These are phyloP conservation scores for Termitomyces sp. DNA, from an alignment of 768 basidiomycete genomes.

Conservation along the genomic window DNA sequence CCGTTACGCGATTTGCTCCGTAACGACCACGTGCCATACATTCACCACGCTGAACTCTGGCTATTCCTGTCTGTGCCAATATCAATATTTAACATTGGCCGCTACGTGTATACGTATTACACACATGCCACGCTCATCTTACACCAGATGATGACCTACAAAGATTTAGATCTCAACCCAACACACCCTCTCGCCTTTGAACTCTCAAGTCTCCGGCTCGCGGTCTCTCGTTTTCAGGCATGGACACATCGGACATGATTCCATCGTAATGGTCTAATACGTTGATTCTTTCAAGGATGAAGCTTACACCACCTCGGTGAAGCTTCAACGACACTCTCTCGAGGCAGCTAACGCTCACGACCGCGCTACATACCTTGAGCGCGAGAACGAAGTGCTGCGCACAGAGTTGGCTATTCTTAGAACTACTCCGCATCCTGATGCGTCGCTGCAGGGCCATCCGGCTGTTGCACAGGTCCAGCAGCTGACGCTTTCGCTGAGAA, in stretches of 20 bases:
- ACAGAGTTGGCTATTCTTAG: constrained; percentile 54
- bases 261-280: constrained; percentile 9
- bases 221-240: constrained; percentile 47
- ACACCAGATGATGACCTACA: neutral
- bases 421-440: constrained; percentile 40
- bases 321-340: constrained; percentile 58
- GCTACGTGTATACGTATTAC: neutral
- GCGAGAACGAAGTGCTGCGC: constrained; percentile 51
- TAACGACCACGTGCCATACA: neutral
- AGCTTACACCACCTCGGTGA: constrained; percentile 57
- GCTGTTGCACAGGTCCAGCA: constrained; percentile 34
- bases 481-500: constrained; percentile 63
- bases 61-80: neutral
- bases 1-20: too few species aligned
- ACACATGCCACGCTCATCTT: neutral
- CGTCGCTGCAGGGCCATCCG: constrained; percentile 18
- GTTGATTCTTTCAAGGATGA: constrained; percentile 47
- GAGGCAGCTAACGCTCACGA: constrained; percentile 45
- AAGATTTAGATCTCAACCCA: constrained; percentile 14
- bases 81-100: neutral
- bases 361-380: constrained; percentile 42
- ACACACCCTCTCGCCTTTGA: constrained; percentile 43
- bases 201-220: constrained; percentile 37
- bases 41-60: neutral
- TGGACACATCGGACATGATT: constrained; percentile 9